A percentile compares a stretch with the other conserved stretches of the same genome.
These are phyloP conservation scores for Cercospora zeae-maydis DNA, from an alignment of 2,329 filamentous ascomycete genomes.

Conservation along the genomic window DNA sequence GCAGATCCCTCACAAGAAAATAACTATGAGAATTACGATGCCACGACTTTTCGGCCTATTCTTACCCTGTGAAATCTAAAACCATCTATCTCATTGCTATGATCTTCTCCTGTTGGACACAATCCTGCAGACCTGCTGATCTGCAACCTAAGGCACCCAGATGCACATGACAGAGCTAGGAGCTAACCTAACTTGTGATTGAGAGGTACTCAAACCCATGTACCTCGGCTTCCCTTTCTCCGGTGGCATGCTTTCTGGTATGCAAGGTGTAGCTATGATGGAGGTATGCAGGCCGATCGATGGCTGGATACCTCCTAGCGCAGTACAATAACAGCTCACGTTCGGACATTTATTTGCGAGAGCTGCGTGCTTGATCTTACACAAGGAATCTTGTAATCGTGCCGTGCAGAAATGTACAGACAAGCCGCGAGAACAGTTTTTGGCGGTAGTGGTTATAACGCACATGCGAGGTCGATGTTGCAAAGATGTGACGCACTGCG, in stretches of 20 bases:
- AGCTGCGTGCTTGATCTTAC: not conserved
- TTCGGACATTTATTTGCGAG: not conserved
- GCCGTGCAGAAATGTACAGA: not conserved
- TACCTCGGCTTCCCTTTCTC: conserved; percentile 6
- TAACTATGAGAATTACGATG: no score
- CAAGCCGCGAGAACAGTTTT: not conserved
- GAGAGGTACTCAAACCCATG: not conserved
- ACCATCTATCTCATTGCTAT: no score
- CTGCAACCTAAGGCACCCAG: not conserved
- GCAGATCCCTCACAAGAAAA: no score
- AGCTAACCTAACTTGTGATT: not conserved
- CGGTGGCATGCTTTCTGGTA: conserved; percentile 5
- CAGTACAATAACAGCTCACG: not conserved
- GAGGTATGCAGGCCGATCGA: not conserved
- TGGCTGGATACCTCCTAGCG: not conserved
- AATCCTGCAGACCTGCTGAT: no score
- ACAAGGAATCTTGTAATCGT: no score
- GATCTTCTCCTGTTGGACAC: no score
- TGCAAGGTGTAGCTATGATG: not conserved
- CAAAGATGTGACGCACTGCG: not conserved
- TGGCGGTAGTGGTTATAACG: not conserved
- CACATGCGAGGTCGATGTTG: not conserved
- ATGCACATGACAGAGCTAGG: not conserved
- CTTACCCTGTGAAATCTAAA: no score
- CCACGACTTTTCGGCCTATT: no score